phyloP scores from a whole-genome alignment of 495 filamentous ascomycete species.

The Parathielavia appendiculata region DNA sequence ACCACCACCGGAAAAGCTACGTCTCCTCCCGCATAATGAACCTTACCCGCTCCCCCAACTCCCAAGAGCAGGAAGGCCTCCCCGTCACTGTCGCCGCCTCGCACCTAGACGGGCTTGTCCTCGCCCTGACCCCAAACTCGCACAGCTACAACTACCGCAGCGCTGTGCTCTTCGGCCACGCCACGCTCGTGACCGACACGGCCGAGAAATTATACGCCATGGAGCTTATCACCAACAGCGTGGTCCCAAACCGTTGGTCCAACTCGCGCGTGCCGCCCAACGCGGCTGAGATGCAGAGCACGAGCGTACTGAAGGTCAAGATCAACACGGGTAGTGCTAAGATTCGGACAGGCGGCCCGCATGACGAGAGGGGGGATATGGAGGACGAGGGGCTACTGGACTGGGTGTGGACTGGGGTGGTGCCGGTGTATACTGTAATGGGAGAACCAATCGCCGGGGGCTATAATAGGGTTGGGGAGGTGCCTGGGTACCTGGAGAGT shows the following conservation, averaged over 20 bases:
- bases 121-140: conserved; percentile 69
- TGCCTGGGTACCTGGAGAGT: conserved; percentile 60
- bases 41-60: conserved; percentile 47
- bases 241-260: conserved; percentile 64
- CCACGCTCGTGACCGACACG: conserved; percentile 56
- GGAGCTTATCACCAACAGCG: conserved; percentile 70
- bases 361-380: conserved; percentile 66
- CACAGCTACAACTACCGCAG: conserved; percentile 91
- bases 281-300: conserved; percentile 69
- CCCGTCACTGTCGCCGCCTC: conserved; percentile 62
- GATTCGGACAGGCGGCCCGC: conserved; percentile 61
- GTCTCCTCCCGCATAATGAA: conserved; percentile 75
- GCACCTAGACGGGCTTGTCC: conserved; percentile 65
- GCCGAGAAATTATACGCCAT: conserved; percentile 81
- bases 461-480: conserved; percentile 52
- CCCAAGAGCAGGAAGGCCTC: conserved; percentile 40
- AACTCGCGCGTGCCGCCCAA: conserved; percentile 68
- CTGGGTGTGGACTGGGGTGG: conserved; percentile 76
- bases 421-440: conserved; percentile 62
- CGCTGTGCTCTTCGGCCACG: conserved; percentile 73
- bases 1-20: conserved; percentile 40
- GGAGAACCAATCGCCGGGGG: conserved; percentile 64
- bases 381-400: conserved; percentile 54
- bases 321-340: conserved; percentile 74
- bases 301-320: conserved; percentile 65